Percentiles rank a stretch among this genome's conserved stretches.
Conservation (phyloP, 2,329 filamentous ascomycete genomes). For the Cryphonectria japonica region DNA sequence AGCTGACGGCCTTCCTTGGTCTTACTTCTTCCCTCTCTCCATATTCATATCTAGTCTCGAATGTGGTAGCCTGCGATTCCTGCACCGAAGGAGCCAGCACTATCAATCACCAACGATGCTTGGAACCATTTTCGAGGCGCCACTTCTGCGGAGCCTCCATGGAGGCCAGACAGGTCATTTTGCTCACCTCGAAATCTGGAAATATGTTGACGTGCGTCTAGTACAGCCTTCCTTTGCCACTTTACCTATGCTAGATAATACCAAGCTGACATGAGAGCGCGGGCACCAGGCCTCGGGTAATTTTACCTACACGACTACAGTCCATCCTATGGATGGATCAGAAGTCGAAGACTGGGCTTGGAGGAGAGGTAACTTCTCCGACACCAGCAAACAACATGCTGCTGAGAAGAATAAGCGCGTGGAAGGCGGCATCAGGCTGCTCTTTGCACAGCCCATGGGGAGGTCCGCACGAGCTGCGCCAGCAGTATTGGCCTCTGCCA, state of each 20-base stretch:
- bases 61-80: background rate
- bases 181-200: conserved; percentile 4
- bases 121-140: background rate
- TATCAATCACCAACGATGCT: background rate
- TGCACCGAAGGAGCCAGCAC: background rate
- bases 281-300: background rate
- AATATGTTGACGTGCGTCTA: background rate
- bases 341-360: conserved; percentile 8
- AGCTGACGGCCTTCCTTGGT: background rate
- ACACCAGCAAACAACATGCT: no score
- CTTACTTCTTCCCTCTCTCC: background rate
- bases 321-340: background rate
- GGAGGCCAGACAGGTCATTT: background rate
- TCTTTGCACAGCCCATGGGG: background rate
- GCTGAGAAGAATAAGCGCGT: background rate
- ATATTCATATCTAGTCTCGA: background rate
- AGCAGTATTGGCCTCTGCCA: background rate
- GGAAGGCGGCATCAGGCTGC: conserved; percentile 4
- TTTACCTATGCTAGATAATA: background rate
- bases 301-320: background rate
- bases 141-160: background rate
- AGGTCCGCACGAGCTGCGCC: background rate
- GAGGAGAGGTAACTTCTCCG: background rate
- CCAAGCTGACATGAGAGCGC: background rate
- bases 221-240: background rate